Evolutionary conservation across 495 filamentous ascomycete species (phyloP).

Genomic region (Penicillium cinerascens): DNA sequence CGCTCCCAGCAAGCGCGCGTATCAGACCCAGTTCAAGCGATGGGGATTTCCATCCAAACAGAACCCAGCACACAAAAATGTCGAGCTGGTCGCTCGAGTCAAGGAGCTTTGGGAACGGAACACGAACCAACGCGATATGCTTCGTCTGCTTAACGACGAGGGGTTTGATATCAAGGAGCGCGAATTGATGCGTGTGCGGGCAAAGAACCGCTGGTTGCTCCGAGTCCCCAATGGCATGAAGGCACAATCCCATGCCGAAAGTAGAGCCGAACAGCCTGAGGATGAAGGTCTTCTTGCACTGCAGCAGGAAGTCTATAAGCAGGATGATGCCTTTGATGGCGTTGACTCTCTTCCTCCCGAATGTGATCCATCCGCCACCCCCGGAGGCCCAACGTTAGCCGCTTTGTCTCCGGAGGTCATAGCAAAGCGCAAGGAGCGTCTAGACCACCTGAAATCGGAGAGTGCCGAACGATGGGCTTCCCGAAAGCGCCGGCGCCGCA

Average conservation of each 20-base stretch:
- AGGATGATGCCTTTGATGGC: slow-evolving; percentile 25
- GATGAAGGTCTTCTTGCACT: slow-evolving; percentile 40
- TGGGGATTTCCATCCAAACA: slow-evolving; percentile 77
- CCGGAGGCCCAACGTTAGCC: slow-evolving; percentile 26
- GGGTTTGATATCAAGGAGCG: slow-evolving; percentile 69
- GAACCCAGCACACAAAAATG: slow-evolving; percentile 65
- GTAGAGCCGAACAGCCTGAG: slow-evolving; percentile 26
- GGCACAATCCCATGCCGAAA: slow-evolving; percentile 25
- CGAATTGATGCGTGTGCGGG: slow-evolving; percentile 63
- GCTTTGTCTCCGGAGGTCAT: slow-evolving; percentile 50
- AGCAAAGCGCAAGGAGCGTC: slow-evolving; percentile 53
- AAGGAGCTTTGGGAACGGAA: slow-evolving; percentile 76
- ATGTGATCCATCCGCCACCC: slow-evolving; percentile 1
- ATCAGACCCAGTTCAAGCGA: slow-evolving; percentile 68
- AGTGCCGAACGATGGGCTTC: slow-evolving; percentile 60
- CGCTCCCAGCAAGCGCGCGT: slow-evolving; percentile 61
- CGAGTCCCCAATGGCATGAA: slow-evolving; percentile 58
- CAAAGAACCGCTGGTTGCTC: slow-evolving; percentile 61
- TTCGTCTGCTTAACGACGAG: slow-evolving; percentile 62
- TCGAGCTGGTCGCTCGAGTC: slow-evolving; percentile 59
- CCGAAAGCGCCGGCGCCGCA: slow-evolving; percentile 69
- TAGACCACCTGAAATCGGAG: slow-evolving; percentile 57
- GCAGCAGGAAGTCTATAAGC: slow-evolving; percentile 43
- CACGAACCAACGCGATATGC: slow-evolving; percentile 66
- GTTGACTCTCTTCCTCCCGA: slow-evolving; percentile 19